Evolutionary conservation across 805 yeast species (phyloP).

Genomic region (Middelhovenomyces tepae): DNA sequence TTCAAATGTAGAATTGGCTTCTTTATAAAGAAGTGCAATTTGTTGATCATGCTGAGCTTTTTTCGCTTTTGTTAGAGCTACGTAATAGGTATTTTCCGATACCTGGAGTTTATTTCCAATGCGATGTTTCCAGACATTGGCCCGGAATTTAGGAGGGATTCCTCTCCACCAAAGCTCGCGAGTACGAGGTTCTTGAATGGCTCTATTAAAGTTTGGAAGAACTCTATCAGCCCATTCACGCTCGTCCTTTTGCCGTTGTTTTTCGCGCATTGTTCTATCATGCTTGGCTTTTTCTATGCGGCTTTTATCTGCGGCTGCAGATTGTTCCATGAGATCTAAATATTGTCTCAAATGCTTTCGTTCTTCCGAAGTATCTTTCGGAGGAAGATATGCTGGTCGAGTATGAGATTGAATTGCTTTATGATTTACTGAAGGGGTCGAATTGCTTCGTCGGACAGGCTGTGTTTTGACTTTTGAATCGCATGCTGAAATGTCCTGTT

Average conservation of each 20-base stretch:
- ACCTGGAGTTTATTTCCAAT: conserved; percentile 29
- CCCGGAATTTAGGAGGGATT: conserved; percentile 38
- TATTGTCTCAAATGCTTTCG: conserved; percentile 46
- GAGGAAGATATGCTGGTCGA: conserved; percentile 59
- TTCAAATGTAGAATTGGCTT: conserved; percentile 28
- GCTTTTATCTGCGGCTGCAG: conserved; percentile 33
- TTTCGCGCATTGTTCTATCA: conserved; percentile 17
- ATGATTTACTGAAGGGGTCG: conserved; percentile 3
- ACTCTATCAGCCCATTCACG: conserved; percentile 35
- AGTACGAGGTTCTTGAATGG: conserved; percentile 31
- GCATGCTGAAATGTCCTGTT: conserved; percentile 10
- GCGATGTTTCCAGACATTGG: conserved; percentile 43
- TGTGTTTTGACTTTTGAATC: background rate
- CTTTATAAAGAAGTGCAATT: conserved; percentile 13
- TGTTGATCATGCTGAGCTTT: conserved; percentile 3
- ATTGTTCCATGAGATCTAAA: conserved; percentile 31
- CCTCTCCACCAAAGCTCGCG: conserved; percentile 59
- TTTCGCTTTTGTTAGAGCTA: conserved; percentile 9
- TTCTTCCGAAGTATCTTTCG: conserved; percentile 47
- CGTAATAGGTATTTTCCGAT: conserved; percentile 11
- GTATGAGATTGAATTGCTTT: conserved; percentile 36
- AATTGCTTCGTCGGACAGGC: no score
- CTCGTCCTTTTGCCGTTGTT: conserved; percentile 21
- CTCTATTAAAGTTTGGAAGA: conserved; percentile 29
- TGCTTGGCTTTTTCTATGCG: conserved; percentile 6